These are phyloP conservation scores for Colletotrichum sp. DNA, from an alignment of 2,329 filamentous ascomycete genomes.

Conservation along the genomic window DNA sequence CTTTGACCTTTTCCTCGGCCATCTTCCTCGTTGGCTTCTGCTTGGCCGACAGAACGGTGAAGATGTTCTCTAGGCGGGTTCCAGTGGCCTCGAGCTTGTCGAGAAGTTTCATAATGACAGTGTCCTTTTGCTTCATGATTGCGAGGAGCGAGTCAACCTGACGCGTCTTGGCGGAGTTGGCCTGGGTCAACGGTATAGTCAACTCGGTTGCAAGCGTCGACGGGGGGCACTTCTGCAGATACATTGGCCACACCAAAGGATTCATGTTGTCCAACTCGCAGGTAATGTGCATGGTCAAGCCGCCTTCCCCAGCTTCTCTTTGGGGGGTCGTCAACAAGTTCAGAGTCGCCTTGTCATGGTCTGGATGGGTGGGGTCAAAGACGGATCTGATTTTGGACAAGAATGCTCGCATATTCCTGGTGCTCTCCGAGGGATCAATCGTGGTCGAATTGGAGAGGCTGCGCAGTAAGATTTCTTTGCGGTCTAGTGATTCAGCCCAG, in stretches of 20 bases:
- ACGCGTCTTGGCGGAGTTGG: constrained; percentile 41
- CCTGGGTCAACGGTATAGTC: constrained; percentile 55
- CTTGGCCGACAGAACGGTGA: constrained; percentile 51
- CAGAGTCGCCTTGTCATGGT: constrained; percentile 49
- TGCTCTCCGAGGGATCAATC: constrained; percentile 75
- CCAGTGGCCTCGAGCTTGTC: constrained; percentile 60
- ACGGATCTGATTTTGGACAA: constrained; percentile 64
- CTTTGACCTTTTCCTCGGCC: constrained; percentile 54
- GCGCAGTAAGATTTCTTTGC: constrained; percentile 65
- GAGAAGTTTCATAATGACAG: constrained; percentile 51
- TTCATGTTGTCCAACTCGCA: constrained; percentile 68
- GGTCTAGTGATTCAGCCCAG: constrained; percentile 71
- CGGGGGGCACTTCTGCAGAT: constrained; percentile 51
- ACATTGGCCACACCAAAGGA: constrained; percentile 69
- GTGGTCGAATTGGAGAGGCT: constrained; percentile 67
- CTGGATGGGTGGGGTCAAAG: constrained; percentile 49
- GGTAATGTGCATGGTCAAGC: constrained; percentile 58
- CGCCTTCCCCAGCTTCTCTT: constrained; percentile 39
- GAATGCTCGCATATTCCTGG: constrained; percentile 70
- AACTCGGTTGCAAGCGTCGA: constrained; percentile 51
- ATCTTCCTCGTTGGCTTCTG: constrained; percentile 47
- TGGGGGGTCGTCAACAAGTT: constrained; percentile 39
- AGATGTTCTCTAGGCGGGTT: constrained; percentile 57
- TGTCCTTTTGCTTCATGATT: constrained; percentile 54
- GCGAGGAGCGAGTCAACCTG: constrained; percentile 48